Base-by-base conservation (phyloP, 306 rosid species). In the Cucurbita ficifolia region DNA sequence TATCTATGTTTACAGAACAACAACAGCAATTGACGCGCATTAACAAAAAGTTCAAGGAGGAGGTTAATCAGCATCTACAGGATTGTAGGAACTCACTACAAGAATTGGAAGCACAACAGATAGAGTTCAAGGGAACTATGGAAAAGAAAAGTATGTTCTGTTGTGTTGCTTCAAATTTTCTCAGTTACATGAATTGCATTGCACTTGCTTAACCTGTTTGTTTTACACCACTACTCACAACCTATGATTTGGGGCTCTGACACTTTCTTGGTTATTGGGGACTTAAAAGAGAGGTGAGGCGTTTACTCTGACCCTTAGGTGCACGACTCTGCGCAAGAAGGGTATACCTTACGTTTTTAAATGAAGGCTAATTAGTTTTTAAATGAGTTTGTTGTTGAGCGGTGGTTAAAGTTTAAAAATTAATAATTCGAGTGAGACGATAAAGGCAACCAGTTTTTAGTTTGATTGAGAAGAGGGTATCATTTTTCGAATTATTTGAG, bases 41-140 rank as follows among this genome's bases (percentile, higher is more conserved):
- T 71, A 83, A 84, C 52, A 86, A 83, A 81, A 94, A 83, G 72
- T 94, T 91, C 91, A 91, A 83, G 86, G 90, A 88, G 77, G 88
- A 91, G 84, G 82, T 94, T 53, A 83, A 83, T 86, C 85, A 78
- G 79, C 90, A 94, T 80, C 86, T 91, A 74, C 90, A 85, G 84
- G 88, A 89, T 59, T 89, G 89, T 87, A 80, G 81, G 83, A 83
- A 83, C 81, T 78, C 88, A 68, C 76, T 86, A 71, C 92, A 91
- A 79, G 90, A 76, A 77, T 82, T 89, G 56, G 96, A 91, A 78
- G 86, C 88, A 10, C 87, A 88, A 78, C 89, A 82, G 75, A 78
- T 75, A 63, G 96, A 88, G 84, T 76, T 85, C 72, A 91, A 91
- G 81, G 95, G 90, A 84, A 75, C 83, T 40, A 70, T 88, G 77